These are phyloP conservation scores for Backusella liffmaniae DNA, from an alignment of 192 early-diverging fungal genomes.

Conservation along the genomic window DNA sequence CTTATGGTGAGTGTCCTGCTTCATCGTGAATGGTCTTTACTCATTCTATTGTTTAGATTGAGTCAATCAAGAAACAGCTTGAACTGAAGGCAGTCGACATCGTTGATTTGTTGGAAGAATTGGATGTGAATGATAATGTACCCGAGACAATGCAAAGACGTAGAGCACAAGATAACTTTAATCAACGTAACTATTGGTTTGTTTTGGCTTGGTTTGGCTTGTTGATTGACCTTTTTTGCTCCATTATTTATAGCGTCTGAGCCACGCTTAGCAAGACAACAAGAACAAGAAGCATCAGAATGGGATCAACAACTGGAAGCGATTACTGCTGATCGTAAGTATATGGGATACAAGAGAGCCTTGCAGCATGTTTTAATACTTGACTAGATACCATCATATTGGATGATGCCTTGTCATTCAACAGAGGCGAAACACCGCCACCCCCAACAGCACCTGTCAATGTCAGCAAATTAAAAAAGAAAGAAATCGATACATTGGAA, in stretches of 20 bases:
- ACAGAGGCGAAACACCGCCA: slow-evolving; percentile 10
- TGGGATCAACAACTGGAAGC: slow-evolving; percentile 23
- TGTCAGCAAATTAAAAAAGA: slow-evolving; percentile 18
- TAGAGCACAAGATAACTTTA: slow-evolving; percentile 25
- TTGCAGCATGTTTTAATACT: neutral
- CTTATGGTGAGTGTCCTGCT: slow-evolving; percentile 41
- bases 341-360: neutral
- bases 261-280: slow-evolving; percentile 20
- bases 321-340: slow-evolving; percentile 16
- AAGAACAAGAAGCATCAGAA: slow-evolving; percentile 9
- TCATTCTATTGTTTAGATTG: slow-evolving; percentile 34
- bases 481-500: neutral
- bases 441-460: slow-evolving; percentile 15
- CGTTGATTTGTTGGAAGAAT: slow-evolving; percentile 36
- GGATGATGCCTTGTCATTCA: neutral
- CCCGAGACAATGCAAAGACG: slow-evolving; percentile 23
- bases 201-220: neutral
- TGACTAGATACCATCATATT: neutral
- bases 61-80: slow-evolving; percentile 53
- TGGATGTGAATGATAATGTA: slow-evolving; percentile 39
- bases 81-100: slow-evolving; percentile 53
- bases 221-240: no score
- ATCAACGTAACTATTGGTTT: slow-evolving; percentile 21
- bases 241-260: slow-evolving; percentile 8
- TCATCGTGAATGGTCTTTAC: neutral